Percentiles rank a stretch among this genome's conserved stretches.
phyloP scores from a whole-genome alignment of 1,139 yeast genomes.

The Candida albicans region DNA sequence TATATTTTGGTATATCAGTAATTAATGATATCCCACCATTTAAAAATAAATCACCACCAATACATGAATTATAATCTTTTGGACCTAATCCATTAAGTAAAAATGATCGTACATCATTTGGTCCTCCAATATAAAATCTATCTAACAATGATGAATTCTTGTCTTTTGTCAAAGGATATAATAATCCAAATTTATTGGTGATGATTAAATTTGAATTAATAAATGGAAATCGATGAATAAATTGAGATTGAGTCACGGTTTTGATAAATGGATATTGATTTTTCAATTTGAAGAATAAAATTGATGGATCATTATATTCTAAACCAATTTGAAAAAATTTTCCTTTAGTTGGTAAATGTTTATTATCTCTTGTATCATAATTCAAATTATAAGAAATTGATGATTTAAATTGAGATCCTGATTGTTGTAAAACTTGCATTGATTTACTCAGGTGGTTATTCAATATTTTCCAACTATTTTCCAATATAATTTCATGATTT shows the following conservation, averaged over 20 bases:
- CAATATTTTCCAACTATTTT: conserved; percentile 64
- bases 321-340: conserved; percentile 48
- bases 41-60: conserved; percentile 81
- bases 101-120: conserved; percentile 80
- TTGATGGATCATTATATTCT: conserved; percentile 52
- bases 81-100: conserved; percentile 85
- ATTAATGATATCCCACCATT: conserved; percentile 73
- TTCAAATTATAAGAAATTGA: conserved; percentile 51
- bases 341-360: conserved; percentile 61
- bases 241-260: conserved; percentile 47
- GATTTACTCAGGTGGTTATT: conserved; percentile 42
- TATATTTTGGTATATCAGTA: conserved; percentile 60
- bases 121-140: conserved; percentile 63
- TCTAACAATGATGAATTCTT: conserved; percentile 57
- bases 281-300: conserved; percentile 21
- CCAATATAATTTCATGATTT: conserved; percentile 64
- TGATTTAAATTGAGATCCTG: conserved; percentile 65
- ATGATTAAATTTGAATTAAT: conserved; percentile 36
- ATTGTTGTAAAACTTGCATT: conserved; percentile 36
- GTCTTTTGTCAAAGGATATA: conserved; percentile 33
- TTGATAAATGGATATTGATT: conserved; percentile 40
- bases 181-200: conserved; percentile 53
- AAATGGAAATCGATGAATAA: conserved; percentile 29
- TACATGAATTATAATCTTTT: conserved; percentile 53
- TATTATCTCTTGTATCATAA: conserved; percentile 59